phyloP scores from a whole-genome alignment of 2,329 filamentous ascomycete genomes.

The Stenocarpella maydis region DNA sequence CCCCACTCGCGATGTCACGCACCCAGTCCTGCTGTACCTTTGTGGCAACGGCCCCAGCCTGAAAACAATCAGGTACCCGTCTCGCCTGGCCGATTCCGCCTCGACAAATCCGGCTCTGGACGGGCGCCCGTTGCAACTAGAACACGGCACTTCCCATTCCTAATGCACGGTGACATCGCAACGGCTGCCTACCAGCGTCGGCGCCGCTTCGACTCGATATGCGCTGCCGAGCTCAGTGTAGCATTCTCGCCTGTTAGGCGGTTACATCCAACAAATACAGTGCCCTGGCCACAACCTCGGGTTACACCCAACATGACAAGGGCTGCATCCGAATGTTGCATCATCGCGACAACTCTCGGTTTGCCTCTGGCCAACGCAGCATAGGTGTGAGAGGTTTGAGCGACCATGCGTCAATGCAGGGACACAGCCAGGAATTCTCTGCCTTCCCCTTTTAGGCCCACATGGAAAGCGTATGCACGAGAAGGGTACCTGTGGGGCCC shows the following conservation, averaged over 20 bases:
- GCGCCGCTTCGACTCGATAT: constrained; percentile 1
- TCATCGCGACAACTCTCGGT: constrained; percentile 18
- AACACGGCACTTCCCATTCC: constrained; percentile 19
- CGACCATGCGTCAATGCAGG: constrained; percentile 6
- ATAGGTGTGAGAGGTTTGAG: background rate
- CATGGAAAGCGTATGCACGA: background rate
- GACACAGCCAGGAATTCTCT: background rate
- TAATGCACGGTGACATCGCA: constrained; percentile 20
- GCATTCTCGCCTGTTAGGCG: constrained; percentile 6
- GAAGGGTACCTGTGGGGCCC: constrained; percentile 6
- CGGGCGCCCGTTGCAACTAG: constrained; percentile 20
- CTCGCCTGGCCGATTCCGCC: background rate
- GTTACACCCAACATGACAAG: constrained; percentile 8
- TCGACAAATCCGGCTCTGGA: constrained; percentile 12
- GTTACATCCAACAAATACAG: constrained; percentile 20
- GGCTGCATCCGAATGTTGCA: background rate
- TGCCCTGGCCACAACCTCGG: background rate
- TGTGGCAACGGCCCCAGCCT: constrained; percentile 9
- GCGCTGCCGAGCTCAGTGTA: background rate
- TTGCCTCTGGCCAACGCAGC: background rate
- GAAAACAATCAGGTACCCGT: constrained; percentile 6
- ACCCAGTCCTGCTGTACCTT: background rate
- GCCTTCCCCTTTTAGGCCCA: background rate
- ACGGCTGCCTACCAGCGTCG: background rate
- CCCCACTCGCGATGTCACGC: constrained; percentile 5